Conservation (phyloP, 345 rosid genomes). For the Xanthoceras sorbifolium region DNA sequence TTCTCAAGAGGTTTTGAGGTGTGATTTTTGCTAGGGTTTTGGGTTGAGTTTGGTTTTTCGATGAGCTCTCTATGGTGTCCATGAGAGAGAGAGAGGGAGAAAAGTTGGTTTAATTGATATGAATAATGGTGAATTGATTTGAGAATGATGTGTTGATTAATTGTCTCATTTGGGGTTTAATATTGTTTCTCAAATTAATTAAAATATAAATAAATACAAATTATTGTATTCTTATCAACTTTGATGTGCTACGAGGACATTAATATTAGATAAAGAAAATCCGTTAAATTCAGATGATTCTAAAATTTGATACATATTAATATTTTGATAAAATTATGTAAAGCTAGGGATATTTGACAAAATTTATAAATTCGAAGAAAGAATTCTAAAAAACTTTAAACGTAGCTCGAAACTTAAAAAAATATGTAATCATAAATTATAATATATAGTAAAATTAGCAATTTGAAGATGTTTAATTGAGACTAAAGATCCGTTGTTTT, state of each 20-base stretch:
- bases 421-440: too few relatives aligned
- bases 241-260: slow-evolving; percentile 10
- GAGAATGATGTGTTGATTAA: slow-evolving; percentile 3
- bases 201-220: neutral
- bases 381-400: too few relatives aligned
- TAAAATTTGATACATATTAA: too few relatives aligned
- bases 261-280: too few relatives aligned
- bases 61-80: slow-evolving; percentile 8
- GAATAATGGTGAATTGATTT: neutral
- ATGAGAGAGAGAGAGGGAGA: neutral
- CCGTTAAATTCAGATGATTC: too few relatives aligned
- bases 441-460: neutral
- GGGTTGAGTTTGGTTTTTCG: neutral
- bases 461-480: neutral
- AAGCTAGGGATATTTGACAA: too few relatives aligned
- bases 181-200: neutral
- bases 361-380: too few relatives aligned
- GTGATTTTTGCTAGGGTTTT: slow-evolving; percentile 9
- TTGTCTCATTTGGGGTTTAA: slow-evolving; percentile 7
- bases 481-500: too few relatives aligned
- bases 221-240: neutral
- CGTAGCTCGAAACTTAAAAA: too few relatives aligned
- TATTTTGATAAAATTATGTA: too few relatives aligned
- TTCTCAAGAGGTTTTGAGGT: slow-evolving; percentile 6
- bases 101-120: neutral